A percentile compares a stretch with the other conserved stretches of the same genome.
Evolutionary conservation across 768 basidiomycete genomes (phyloP).

Genomic region (Ramaria sp.): DNA sequence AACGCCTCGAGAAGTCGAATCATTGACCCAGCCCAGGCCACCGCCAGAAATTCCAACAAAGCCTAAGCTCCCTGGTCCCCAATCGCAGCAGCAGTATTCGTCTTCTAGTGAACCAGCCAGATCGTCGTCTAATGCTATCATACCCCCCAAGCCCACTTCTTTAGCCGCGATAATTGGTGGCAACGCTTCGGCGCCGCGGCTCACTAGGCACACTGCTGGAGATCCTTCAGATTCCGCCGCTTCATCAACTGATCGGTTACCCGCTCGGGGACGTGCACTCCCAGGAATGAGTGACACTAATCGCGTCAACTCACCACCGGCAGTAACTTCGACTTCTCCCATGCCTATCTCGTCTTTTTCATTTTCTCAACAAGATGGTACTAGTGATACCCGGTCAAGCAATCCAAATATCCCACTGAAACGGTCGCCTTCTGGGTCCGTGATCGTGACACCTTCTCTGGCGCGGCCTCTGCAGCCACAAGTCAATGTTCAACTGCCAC

Average conservation of each 20-base stretch:
- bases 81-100: background rate
- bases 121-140: background rate
- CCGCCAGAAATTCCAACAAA: background rate
- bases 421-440: conserved; percentile 19
- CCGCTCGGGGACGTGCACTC: background rate
- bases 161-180: conserved; percentile 7
- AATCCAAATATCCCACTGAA: conserved; percentile 18
- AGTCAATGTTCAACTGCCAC: conserved; percentile 28
- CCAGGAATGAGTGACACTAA: background rate
- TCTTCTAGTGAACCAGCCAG: background rate
- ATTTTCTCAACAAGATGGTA: background rate
- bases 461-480: conserved; percentile 44
- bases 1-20: background rate
- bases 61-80: background rate
- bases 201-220: background rate
- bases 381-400: background rate
- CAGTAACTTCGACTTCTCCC: conserved; percentile 13
- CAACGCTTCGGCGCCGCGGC: background rate
- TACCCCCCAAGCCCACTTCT: background rate
- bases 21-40: background rate
- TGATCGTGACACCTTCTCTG: conserved; percentile 24
- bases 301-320: conserved; percentile 15
- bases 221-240: background rate
- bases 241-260: background rate
- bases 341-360: conserved; percentile 10